Percentiles rank a stretch among this genome's conserved stretches.
Conservation (phyloP, 2,329 filamentous ascomycete genomes). For the Colletotrichum musicola region DNA sequence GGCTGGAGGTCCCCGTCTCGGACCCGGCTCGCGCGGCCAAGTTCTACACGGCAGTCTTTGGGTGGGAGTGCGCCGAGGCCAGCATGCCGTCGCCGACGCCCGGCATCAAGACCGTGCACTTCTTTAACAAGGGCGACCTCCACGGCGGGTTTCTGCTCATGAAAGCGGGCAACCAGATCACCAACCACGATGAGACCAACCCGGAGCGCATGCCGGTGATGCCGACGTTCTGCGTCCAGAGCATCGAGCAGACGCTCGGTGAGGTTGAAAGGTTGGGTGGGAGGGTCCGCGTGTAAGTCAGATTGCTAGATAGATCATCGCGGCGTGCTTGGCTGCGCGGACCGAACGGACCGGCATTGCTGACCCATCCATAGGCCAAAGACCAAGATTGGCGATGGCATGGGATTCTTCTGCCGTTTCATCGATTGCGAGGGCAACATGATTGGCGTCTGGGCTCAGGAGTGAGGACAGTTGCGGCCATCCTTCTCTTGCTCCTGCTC, state of each 20-base stretch:
- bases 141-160: constrained; percentile 52
- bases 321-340: no score
- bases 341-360: no score
- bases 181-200: constrained; percentile 44
- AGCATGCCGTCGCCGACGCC: constrained; percentile 39
- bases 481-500: not conserved
- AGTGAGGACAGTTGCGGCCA: constrained; percentile 37
- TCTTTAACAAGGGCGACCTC: constrained; percentile 51
- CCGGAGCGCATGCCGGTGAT: constrained; percentile 46
- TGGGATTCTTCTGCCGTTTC: constrained; percentile 52
- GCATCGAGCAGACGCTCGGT: constrained; percentile 48
- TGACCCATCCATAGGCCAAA: constrained; percentile 46
- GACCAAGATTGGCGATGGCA: constrained; percentile 49
- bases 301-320: no score
- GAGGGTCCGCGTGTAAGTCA: constrained; percentile 51
- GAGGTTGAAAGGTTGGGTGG: constrained; percentile 48
- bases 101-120: constrained; percentile 48
- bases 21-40: constrained; percentile 50
- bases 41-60: constrained; percentile 54
- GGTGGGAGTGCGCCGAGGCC: constrained; percentile 47
- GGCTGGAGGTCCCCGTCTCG: constrained; percentile 54
- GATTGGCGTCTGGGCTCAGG: constrained; percentile 50
- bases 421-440: constrained; percentile 55
- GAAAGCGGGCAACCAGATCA: constrained; percentile 45
- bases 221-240: constrained; percentile 50